Evolutionary conservation across 345 rosid genomes (phyloP), one percentile per base, ranked within the genome.

Genomic region (Hibiscus tridactylites): DNA sequence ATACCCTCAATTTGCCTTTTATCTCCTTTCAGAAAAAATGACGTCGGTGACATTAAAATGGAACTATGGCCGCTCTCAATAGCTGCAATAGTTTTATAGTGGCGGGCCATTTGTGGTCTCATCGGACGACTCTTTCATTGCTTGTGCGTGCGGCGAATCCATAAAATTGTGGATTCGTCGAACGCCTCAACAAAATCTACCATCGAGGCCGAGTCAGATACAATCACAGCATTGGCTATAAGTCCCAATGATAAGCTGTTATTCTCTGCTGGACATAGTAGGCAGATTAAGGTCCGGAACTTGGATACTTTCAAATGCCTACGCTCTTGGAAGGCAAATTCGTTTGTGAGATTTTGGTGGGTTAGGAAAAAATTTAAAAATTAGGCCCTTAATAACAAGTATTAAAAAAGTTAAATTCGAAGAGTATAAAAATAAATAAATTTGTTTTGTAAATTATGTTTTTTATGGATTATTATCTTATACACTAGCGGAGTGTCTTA

Each of bases 281-380:
- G 94, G 72, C 96, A 88, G 71, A 92, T 95, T 60, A 88, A 86
- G 77, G 94, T 92, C 73, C 89, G 99, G 99, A 93, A 95, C 73
- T 74, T 90, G 82, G 85, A 84, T 59, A 89, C 88, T 17, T 71
- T 80, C 70, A 90, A 89, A 80, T 88, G 98, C 71, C 71, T 88
- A n/a, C 96, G 99, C 56, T 86, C 97, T 39, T 95, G 96, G 99
- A 90, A 92, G 96, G 97, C 24, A 21, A 1, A 21, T 0, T 1
- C 24, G 24, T 21, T 21, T 21, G 0, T 21, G 24, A 21, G 1
- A 21, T 21, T 21, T 21, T 21, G 0, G 24, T 21, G 24, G 24
- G 0, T 0, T 21, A 21, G 24, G 24, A 1, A 1, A 0, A 21
- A 21, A 21, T 21, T 21, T 21, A 21, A 21, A 21, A 21, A 21